Conservation (phyloP, 1,284 basidiomycete species). For the Agaricales sp. region DNA sequence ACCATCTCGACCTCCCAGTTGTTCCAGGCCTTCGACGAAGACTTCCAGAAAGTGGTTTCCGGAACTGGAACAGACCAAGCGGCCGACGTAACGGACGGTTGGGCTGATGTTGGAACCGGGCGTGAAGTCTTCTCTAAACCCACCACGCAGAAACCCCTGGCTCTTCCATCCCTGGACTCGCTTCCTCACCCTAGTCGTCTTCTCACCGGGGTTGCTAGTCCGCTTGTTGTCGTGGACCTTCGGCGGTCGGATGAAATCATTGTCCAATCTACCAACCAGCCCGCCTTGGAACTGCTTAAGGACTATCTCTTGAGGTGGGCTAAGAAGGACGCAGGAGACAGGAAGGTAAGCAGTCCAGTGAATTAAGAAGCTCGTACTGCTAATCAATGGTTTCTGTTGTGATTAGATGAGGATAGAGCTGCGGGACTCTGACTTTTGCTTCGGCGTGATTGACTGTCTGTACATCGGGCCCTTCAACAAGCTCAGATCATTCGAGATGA, state of each 20-base stretch:
- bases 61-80: slow-evolving; percentile 12
- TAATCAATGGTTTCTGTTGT: background rate
- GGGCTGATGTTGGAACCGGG: slow-evolving; percentile 20
- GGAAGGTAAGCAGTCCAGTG: background rate
- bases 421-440: background rate
- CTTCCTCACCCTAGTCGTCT: background rate
- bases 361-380: background rate
- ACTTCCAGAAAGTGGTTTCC: slow-evolving; percentile 18
- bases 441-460: background rate
- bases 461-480: background rate
- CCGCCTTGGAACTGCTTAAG: background rate
- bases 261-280: background rate
- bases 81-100: slow-evolving; percentile 17
- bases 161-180: background rate
- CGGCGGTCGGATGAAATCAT: background rate
- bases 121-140: background rate
- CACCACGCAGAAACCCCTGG: background rate
- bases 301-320: background rate
- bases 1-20: slow-evolving; percentile 16
- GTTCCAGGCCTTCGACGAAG: slow-evolving; percentile 21
- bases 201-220: background rate
- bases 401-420: background rate
- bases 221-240: background rate
- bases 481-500: background rate
- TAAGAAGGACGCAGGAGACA: background rate